Evolutionary conservation across 176 grass and related monocot genomes (phyloP).

Genomic region (Phoenix dactylifera): DNA sequence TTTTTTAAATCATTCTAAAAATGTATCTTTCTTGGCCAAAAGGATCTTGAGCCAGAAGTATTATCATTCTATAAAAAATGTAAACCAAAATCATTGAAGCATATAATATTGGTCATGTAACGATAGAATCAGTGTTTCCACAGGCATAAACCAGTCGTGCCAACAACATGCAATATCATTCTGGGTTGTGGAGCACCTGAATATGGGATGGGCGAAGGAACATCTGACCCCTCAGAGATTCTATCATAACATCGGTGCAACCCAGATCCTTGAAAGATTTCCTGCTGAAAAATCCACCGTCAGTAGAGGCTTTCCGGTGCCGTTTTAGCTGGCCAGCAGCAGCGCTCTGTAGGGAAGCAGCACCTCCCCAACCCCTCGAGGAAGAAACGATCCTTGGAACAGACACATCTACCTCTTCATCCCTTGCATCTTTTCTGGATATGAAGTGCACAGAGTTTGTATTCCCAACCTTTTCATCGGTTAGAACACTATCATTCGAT

Average conservation of each 20-base stretch:
- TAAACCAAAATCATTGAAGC: too few species aligned
- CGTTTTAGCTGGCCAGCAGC: constrained; percentile 13
- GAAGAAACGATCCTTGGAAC: constrained; percentile 14
- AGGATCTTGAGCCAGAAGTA: too few species aligned
- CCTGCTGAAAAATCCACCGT: constrained; percentile 71
- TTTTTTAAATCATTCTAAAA: too few species aligned
- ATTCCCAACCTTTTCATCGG: constrained; percentile 5
- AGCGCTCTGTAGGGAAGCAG: constrained; percentile 16
- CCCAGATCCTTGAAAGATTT: constrained; percentile 62
- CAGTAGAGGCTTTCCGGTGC: constrained; percentile 24
- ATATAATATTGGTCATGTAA: too few species aligned
- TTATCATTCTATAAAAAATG: too few species aligned
- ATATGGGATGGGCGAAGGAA: constrained; percentile 82
- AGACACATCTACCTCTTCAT: not conserved
- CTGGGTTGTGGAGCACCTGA: constrained; percentile 37
- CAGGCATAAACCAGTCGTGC: too few species aligned
- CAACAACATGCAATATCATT: too few species aligned
- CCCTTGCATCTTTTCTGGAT: constrained; percentile 16
- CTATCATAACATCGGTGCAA: constrained; percentile 49
- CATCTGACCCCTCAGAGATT: constrained; percentile 37
- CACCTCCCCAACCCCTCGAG: constrained; percentile 39
- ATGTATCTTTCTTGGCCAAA: too few species aligned
- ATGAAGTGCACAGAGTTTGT: constrained; percentile 26
- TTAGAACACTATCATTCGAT: constrained; percentile 1
- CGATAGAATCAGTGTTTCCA: too few species aligned